Base-by-base conservation (phyloP, 2,329 filamentous ascomycete genomes). In the Herpotrichia juniperi region DNA sequence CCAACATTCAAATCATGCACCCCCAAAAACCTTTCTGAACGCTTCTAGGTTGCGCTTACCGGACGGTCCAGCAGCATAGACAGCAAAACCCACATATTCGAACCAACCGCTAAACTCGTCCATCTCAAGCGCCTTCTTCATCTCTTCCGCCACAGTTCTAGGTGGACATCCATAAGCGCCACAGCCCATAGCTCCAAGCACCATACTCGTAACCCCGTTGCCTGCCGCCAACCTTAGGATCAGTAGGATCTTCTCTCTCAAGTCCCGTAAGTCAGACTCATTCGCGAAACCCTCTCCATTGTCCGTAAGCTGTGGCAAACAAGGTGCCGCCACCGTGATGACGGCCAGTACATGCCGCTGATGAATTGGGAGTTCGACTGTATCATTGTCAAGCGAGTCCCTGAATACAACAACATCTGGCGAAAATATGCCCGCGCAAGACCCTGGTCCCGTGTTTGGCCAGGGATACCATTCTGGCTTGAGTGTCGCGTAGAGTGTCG, bases 141-240 rank as follows among this genome's bases (percentile, higher is more conserved):
- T 59, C 48, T 63, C 57, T 40, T 40, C 26, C 4, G 63, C 60
- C 10, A 64, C 60, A 9, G 35, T 50, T 16, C 16, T 34, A 5
- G 60, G 57, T n/a, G 60, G 63, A 42, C 60, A 66, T 5, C 50
- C 31, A 46, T 63, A 66, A 14, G 63, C 60, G 1, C 61, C 63
- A 42, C 63, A 66, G 1, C 63, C 61, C 58, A 66, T 66, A 1
- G 61, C 61, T 1, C 63, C 63, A 1, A 66, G 48, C 21, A 66
- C 61, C 26, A 66, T 28, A 24, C 31, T 63, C 10, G 50, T 63
- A 3, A 63, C 51, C 0, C 58, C 45, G 14, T 62, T 51, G 5
- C 1, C 11, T 0, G 60, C 61, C 14, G 61, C 63, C 51, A 62
- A 45, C 11, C 63, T 53, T 26, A 63, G 16, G 11, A 54, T 46